Conservation (phyloP, 2,329 filamentous ascomycete genomes). For the Claviceps africana region DNA sequence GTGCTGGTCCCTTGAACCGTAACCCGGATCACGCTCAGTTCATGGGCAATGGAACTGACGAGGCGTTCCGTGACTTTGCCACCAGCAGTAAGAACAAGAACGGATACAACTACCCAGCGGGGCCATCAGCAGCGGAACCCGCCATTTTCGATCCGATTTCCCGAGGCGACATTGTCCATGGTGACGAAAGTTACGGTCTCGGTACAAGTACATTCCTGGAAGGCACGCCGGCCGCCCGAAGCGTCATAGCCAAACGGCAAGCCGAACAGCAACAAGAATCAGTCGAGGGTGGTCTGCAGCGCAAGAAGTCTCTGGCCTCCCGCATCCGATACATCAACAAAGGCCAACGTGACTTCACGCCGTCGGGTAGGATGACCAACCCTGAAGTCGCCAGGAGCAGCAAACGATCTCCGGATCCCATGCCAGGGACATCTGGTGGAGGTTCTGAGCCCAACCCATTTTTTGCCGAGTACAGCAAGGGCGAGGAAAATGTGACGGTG, state of each 20-base stretch:
- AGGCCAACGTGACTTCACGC: conserved; percentile 44
- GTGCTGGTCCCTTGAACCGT: conserved; percentile 68
- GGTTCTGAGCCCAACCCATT: conserved; percentile 53
- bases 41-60: conserved; percentile 64
- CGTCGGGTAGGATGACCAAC: conserved; percentile 44
- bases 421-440: conserved; percentile 19
- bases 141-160: conserved; percentile 54
- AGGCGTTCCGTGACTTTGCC: conserved; percentile 74
- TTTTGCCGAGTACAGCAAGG: conserved; percentile 60
- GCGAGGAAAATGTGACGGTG: conserved; percentile 36
- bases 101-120: conserved; percentile 8
- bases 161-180: conserved; percentile 62
- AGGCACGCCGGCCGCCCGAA: conserved; percentile 73
- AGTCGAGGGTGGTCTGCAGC: conserved; percentile 48
- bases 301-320: conserved; percentile 92
- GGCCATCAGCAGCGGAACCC: conserved; percentile 23
- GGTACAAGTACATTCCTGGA: conserved; percentile 94
- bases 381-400: conserved; percentile 33
- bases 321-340: conserved; percentile 76
- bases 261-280: conserved; percentile 51
- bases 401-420: conserved; percentile 26
- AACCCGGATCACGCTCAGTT: conserved; percentile 78
- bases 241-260: conserved; percentile 62
- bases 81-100: conserved; percentile 21
- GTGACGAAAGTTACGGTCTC: conserved; percentile 67